Percentiles rank a stretch among this genome's conserved stretches.
Evolutionary conservation across 208 protist genomes (phyloP).

Genomic region (Acanthamoeba sp.): DNA sequence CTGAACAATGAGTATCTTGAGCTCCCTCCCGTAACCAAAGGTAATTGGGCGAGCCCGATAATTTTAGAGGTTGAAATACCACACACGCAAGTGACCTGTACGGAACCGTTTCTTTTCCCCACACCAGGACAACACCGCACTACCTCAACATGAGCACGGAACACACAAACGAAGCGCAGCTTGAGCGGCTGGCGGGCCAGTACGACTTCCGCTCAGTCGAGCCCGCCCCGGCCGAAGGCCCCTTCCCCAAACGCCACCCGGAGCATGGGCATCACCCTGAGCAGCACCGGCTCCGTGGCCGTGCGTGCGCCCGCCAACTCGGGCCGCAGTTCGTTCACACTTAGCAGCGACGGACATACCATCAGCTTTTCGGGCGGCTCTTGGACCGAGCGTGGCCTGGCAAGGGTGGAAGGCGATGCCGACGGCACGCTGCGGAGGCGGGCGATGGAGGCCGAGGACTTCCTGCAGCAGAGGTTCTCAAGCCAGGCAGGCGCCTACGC

Average conservation of each 20-base stretch:
- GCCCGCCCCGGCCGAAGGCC: neutral
- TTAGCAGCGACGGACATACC: neutral
- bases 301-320: neutral
- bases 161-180: neutral
- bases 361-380: neutral
- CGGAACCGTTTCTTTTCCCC: too few species aligned
- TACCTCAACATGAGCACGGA: too few species aligned
- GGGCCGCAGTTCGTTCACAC: neutral
- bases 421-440: neutral
- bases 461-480: neutral
- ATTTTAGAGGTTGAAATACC: too few species aligned
- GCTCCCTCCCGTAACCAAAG: too few species aligned
- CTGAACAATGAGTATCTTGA: too few species aligned
- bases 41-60: too few species aligned
- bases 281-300: neutral
- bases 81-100: too few species aligned
- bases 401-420: neutral
- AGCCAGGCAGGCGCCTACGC: neutral
- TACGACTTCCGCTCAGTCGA: neutral
- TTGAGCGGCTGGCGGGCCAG: neutral
- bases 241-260: neutral
- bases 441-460: conserved; percentile 8
- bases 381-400: conserved; percentile 7
- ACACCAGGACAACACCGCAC: too few species aligned
- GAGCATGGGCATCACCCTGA: neutral